Base-by-base conservation (phyloP, 2,329 filamentous ascomycete genomes). In the Ampelomyces quisqualis region DNA sequence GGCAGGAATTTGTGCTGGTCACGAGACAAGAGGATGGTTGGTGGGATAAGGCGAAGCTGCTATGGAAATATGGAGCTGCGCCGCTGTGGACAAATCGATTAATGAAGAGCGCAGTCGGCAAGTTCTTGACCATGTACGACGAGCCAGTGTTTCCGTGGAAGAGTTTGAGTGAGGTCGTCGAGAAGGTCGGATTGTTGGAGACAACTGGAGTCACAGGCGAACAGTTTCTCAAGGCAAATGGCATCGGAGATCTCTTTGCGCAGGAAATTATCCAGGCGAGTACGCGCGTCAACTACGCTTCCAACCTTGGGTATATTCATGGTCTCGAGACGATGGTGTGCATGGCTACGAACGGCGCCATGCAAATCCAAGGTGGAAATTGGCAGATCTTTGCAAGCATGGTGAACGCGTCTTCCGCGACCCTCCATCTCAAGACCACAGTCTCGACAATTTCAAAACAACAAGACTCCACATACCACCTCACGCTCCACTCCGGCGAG, bases 301-400 rank as follows among this genome's bases (percentile, higher is more conserved):
- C 90, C 34, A 96, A 97, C 55, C 69, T 97, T 9, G 79, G 75
- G n/a, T 73, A 82, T 23, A 93, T 97, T 33, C 90, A 97, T 59
- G 93, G 89, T 0, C 71, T 98, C 1, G 89, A 94, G 58, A 82
- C 90, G 1, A 89, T 96, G 85, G 86, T 94, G 2, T 91, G 90
- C 29, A 88, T 97, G 82, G 87, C 90, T 2, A 86, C 90, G 0
- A 85, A 91, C 37, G 90, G 89, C 5, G 88, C 90, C 0, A 81
- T 90, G 64, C 76, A 85, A 13, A 79, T 97, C 1, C 69, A 79
- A 10, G 90, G 90, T 5, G 93, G 93, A 2, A 98, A 97, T 67
- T 97, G 90, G 90, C 83, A 81, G 57, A 95, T 98, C 39, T 98
- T 98, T 62, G 78, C 84, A n/a, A 72, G 77, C 30, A 94, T 96